These are phyloP conservation scores for Nemania sp. DNA, from an alignment of 2,329 filamentous ascomycete species.

Conservation along the genomic window DNA sequence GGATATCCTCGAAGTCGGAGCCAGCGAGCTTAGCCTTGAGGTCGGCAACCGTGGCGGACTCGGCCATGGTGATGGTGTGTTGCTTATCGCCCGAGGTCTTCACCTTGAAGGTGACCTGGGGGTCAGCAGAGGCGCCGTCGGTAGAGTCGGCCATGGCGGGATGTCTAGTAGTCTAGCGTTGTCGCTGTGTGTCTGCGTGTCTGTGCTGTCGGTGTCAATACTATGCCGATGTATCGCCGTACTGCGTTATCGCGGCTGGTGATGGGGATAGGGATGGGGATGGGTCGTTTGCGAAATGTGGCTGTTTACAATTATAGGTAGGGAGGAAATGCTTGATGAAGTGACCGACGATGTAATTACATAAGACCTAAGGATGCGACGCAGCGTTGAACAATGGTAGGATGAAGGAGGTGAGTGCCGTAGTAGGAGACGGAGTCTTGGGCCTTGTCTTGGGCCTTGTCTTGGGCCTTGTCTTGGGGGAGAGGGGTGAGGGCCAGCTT, in stretches of 20 bases:
- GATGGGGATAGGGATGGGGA: too few species aligned
- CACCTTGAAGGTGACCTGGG: conserved; percentile 93
- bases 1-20: conserved; percentile 85
- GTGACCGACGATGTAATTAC: not conserved
- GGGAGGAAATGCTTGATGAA: not conserved
- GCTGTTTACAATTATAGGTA: not conserved
- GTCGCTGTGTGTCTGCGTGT: not conserved
- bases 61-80: conserved; percentile 83
- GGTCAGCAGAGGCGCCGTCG: conserved; percentile 68
- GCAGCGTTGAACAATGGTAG: not conserved
- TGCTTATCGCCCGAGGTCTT: conserved; percentile 94
- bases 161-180: conserved; percentile 5
- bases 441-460: too few species aligned
- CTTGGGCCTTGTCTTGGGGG: too few species aligned
- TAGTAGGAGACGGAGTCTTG: not conserved
- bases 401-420: not conserved
- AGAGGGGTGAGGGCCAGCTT: too few species aligned
- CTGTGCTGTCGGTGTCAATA: too few species aligned
- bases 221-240: too few species aligned
- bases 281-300: conserved; percentile 11
- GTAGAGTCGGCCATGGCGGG: conserved; percentile 73
- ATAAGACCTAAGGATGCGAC: not conserved
- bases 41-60: conserved; percentile 81
- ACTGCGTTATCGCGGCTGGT: too few species aligned
- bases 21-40: conserved; percentile 90